phyloP scores from a whole-genome alignment of 1,284 basidiomycete species.

The Phylloporus sp. region DNA sequence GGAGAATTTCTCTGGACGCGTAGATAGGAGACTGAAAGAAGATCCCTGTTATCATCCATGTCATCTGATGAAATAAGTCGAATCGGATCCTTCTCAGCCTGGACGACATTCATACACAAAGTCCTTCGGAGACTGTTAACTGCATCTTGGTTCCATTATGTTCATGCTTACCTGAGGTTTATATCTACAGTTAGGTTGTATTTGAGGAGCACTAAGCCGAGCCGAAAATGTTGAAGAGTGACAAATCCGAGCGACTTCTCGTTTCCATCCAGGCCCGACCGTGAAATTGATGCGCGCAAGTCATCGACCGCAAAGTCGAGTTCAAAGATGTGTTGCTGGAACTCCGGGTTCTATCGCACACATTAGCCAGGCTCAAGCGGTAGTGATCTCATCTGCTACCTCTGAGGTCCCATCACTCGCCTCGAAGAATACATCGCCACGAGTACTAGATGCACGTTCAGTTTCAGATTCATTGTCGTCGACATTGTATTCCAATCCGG shows the following conservation, averaged over 20 bases:
- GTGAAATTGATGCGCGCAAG: slow-evolving; percentile 85
- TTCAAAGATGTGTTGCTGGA: slow-evolving; percentile 88
- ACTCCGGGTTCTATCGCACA: slow-evolving; percentile 50
- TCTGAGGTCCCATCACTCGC: slow-evolving; percentile 67
- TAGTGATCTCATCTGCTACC: slow-evolving; percentile 43
- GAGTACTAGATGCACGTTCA: slow-evolving; percentile 44
- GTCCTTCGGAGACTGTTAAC: slow-evolving; percentile 49
- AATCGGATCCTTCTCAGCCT: slow-evolving; percentile 59
- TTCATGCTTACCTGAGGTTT: slow-evolving; percentile 64
- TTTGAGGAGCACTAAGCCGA: slow-evolving; percentile 77
- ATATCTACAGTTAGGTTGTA: slow-evolving; percentile 91
- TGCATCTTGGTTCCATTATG: background rate
- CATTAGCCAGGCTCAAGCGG: slow-evolving; percentile 18
- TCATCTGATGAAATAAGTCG: slow-evolving; percentile 81
- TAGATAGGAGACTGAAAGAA: slow-evolving; percentile 85
- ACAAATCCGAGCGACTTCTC: slow-evolving; percentile 85
- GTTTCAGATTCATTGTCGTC: slow-evolving; percentile 62
- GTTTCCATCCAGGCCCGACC: slow-evolving; percentile 58
- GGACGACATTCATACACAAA: slow-evolving; percentile 72
- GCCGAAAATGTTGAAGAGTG: slow-evolving; percentile 79
- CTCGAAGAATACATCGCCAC: slow-evolving; percentile 75
- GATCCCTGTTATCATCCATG: slow-evolving; percentile 57
- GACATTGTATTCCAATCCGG: slow-evolving; percentile 68
- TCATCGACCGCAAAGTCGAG: slow-evolving; percentile 90
- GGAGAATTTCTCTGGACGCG: slow-evolving; percentile 87